Conservation (phyloP, 2,329 filamentous ascomycete species). For the Fusarium sp. region DNA sequence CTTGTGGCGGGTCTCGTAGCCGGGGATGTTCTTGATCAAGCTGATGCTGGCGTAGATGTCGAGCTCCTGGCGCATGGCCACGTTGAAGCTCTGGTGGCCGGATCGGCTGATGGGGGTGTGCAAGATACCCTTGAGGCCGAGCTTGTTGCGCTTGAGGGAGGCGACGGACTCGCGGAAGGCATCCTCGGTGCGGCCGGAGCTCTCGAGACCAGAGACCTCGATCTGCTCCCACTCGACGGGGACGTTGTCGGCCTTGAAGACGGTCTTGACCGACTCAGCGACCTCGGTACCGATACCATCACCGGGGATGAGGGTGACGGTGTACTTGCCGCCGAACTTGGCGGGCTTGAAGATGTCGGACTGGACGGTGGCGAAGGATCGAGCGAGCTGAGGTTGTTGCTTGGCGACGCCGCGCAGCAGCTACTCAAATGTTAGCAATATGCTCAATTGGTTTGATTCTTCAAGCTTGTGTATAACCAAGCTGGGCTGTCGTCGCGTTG, state of each 20-base stretch:
- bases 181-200: constrained; percentile 85
- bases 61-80: constrained; percentile 97
- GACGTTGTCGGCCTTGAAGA: constrained; percentile 99
- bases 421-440: constrained; percentile 51
- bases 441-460: constrained; percentile 22
- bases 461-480: background rate
- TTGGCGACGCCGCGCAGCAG: constrained; percentile 64
- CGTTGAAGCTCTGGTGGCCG: constrained; percentile 99
- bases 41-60: constrained; percentile 99
- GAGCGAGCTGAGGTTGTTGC: constrained; percentile 59
- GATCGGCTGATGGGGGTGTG: constrained; percentile 97
- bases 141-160: constrained; percentile 97
- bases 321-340: constrained; percentile 99
- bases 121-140: constrained; percentile 97
- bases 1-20: constrained; percentile 97
- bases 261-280: constrained; percentile 96
- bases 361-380: constrained; percentile 82
- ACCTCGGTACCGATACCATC: constrained; percentile 99
- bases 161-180: constrained; percentile 96
- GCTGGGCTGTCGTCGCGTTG: constrained; percentile 11
- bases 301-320: constrained; percentile 96
- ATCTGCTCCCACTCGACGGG: constrained; percentile 99
- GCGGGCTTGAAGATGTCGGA: constrained; percentile 99
- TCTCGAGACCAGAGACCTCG: constrained; percentile 89
- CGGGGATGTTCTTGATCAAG: constrained; percentile 99